Base-by-base conservation (phyloP, 192 early-diverging fungal genomes). In the Radiomyces spectabilis region DNA sequence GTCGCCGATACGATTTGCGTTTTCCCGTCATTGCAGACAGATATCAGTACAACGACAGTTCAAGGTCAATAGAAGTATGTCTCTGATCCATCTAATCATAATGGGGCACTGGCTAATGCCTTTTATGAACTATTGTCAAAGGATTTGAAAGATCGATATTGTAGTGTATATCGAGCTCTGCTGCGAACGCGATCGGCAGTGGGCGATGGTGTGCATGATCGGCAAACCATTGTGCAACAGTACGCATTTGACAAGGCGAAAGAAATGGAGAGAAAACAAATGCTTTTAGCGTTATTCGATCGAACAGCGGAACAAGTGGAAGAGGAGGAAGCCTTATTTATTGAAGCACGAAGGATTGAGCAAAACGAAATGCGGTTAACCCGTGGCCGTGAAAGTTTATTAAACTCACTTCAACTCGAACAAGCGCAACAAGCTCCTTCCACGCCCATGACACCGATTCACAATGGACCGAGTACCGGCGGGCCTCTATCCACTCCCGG, bases 61-160 rank as follows among this genome's bases (percentile, higher is more conserved):
- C 44, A 7, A 53, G 75, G 32, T 60, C 72, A 8, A 76, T 81
- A 72, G 74, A 76, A 50, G 71, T 70, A 55, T 41, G 7, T n/a
- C n/a, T n/a, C n/a, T n/a, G n/a, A n/a, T n/a, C n/a, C n/a, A n/a
- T n/a, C n/a, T n/a, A n/a, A n/a, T n/a, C n/a, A n/a, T n/a, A n/a
- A n/a, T n/a, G n/a, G n/a, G n/a, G n/a, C n/a, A n/a, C n/a, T n/a
- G n/a, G n/a, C n/a, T n/a, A n/a, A n/a, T n/a, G n/a, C n/a, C n/a
- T n/a, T n/a, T n/a, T n/a, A n/a, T 40, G 43, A 7, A 51, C 41
- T 24, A 41, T 43, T 30, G 15, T 63, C 12, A 32, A 24, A 92
- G 78, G 94, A 97, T 33, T 53, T 97, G 30, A 92, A 93, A 65
- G 86, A 91, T 56, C 73, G 94, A 13, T 95, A 93, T 61, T 95